Conservation (phyloP, 169 alveolate species). For the Perkinsus marinus region DNA sequence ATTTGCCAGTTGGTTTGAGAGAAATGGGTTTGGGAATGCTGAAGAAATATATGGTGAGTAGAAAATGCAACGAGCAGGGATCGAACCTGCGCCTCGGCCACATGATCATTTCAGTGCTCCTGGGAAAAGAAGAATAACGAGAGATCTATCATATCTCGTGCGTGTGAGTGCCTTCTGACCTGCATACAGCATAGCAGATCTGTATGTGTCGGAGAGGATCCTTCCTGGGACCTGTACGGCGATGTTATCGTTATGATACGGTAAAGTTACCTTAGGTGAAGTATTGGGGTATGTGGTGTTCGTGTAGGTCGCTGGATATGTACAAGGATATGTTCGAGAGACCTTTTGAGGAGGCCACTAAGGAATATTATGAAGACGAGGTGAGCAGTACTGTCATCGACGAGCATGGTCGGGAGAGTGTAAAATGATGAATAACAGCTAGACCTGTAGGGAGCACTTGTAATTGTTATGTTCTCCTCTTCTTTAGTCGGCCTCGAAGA, state of each 20-base stretch:
- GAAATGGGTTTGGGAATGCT: background rate
- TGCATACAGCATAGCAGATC: background rate
- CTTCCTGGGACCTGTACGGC: background rate
- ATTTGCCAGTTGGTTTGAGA: background rate
- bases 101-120: background rate
- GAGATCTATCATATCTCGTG: background rate
- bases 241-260: background rate
- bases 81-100: background rate
- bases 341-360: background rate
- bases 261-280: background rate
- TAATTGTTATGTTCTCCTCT: background rate
- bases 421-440: no score
- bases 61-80: no score
- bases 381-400: background rate
- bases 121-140: background rate
- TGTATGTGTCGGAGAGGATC: background rate
- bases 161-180: background rate
- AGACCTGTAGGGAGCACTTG: no score
- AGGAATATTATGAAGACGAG: background rate
- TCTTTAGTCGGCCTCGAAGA: background rate
- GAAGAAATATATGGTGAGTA: background rate
- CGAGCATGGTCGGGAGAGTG: no score
- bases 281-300: background rate
- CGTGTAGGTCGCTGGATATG: background rate
- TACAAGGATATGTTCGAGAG: background rate